Conservation (phyloP, 106 monocot genomes). For the Triglochin maritima region DNA sequence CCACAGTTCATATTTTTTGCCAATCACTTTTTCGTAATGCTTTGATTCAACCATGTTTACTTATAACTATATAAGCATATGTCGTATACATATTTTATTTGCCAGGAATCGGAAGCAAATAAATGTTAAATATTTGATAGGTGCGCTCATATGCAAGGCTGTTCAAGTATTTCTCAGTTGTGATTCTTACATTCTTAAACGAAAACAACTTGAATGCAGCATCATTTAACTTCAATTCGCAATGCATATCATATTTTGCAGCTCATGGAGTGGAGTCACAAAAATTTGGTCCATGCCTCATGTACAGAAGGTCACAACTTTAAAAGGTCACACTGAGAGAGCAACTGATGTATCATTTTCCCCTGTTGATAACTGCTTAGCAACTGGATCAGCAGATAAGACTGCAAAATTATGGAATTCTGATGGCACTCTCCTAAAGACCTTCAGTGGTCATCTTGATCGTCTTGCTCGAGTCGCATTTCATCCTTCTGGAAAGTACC, state of each 20-base stretch:
- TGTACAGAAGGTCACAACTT: conserved; percentile 39
- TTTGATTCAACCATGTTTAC: too few relatives aligned
- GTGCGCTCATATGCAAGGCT: too few relatives aligned
- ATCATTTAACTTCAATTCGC: too few relatives aligned
- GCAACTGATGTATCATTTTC: conserved; percentile 89
- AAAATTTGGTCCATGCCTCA: conserved; percentile 94
- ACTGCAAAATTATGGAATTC: conserved; percentile 81
- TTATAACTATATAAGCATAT: too few relatives aligned
- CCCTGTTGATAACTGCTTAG: conserved; percentile 51
- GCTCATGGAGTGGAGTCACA: conserved; percentile 73
- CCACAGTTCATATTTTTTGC: too few relatives aligned
- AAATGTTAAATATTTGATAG: too few relatives aligned
- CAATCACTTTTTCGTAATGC: too few relatives aligned
- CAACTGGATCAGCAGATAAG: conserved; percentile 84
- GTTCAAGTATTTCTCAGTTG: too few relatives aligned
- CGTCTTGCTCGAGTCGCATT: conserved; percentile 82
- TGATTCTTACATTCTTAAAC: too few relatives aligned
- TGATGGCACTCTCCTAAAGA: conserved; percentile 48
- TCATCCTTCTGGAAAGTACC: conserved; percentile 88
- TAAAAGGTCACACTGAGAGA: conserved; percentile 85
- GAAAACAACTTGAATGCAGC: too few relatives aligned
- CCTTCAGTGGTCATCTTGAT: conserved; percentile 77
- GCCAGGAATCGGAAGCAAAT: too few relatives aligned
- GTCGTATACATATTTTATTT: too few relatives aligned
- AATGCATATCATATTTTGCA: conserved; percentile 9